Evolutionary conservation across 805 yeast genomes (phyloP), one percentile per base, ranked within the genome.

Genomic region (Huiozyma naganishii): DNA sequence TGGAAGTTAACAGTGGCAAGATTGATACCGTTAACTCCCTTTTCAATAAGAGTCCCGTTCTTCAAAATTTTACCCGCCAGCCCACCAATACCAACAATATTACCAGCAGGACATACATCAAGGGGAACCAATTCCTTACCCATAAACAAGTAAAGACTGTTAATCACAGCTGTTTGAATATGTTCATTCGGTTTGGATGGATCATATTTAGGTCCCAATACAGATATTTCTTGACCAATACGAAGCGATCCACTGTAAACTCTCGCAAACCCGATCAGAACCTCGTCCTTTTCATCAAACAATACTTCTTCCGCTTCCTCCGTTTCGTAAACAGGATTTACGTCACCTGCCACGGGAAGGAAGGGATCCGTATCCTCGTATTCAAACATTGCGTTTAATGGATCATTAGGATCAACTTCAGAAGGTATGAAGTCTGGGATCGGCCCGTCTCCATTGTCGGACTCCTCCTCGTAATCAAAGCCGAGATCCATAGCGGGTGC

Each of bases 31-130:
- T 73, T 66, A 1, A 72, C 59, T 2, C 72, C 74, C 0, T 76
- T 70, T 40, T 79, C 70, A 6, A 84, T 70, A 41, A 87, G 60
- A 0, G 98, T 89, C 41, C 95, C 98, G 56, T 80, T 85, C 59
- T 92, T 92, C 52, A 90, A 62, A 30, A 92, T 73, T 42, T 77
- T 78, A 6, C 84, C 85, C 2, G 83, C 95, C 17, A 92, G 70
- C 0, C 98, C 97, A 33, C 88, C 90, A 41, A 92, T 81, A 41
- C 97, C 99, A 6, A 86, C 94, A 48, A 92, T 87, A 52, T 84
- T 87, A 30, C 99, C 99, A 1, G 97, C 90, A 2, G 95, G 95
- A 5, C 90, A 95, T 12, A 72, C 72, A 37, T 80, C 74, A 49
- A 92, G 69, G 3, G 89, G 72, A 2, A 88, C 77, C 32, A 90